Conservation (phyloP, 768 basidiomycete species). For the Tylopilus rubrobrunneus region DNA sequence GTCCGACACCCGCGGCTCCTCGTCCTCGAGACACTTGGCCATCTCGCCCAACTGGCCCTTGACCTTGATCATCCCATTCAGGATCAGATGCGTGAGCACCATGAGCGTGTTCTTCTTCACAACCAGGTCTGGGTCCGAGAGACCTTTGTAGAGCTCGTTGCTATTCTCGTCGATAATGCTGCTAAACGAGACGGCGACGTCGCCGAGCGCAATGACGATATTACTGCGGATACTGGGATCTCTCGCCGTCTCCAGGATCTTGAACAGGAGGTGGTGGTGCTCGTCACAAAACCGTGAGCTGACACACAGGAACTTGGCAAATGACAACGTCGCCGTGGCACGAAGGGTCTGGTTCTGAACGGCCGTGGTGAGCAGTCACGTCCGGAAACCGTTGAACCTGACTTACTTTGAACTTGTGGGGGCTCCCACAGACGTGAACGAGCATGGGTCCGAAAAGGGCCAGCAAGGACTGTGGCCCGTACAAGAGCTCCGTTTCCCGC, state of each 20-base stretch:
- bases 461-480: conserved; percentile 76
- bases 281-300: conserved; percentile 87
- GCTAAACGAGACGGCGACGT: conserved; percentile 98
- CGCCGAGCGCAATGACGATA: conserved; percentile 88
- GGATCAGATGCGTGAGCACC: conserved; percentile 94
- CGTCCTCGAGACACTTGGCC: conserved; percentile 98
- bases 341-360: conserved; percentile 79
- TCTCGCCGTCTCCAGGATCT: conserved; percentile 86
- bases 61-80: conserved; percentile 99
- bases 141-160: conserved; percentile 90
- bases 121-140: conserved; percentile 78
- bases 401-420: conserved; percentile 82
- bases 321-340: conserved; percentile 82
- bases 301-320: conserved; percentile 96
- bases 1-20: conserved; percentile 81
- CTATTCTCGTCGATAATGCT: conserved; percentile 96
- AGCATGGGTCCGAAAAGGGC: conserved; percentile 87
- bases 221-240: conserved; percentile 92
- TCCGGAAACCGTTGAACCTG: background rate
- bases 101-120: conserved; percentile 99
- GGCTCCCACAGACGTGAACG: conserved; percentile 85
- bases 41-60: conserved; percentile 99
- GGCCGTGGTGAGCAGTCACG: conserved; percentile 2
- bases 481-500: conserved; percentile 83
- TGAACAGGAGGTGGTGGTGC: conserved; percentile 86